A percentile compares a stretch with the other conserved stretches of the same genome.
These are phyloP conservation scores for Takashimella tepidaria DNA, from an alignment of 1,284 basidiomycete genomes.

Conservation along the genomic window DNA sequence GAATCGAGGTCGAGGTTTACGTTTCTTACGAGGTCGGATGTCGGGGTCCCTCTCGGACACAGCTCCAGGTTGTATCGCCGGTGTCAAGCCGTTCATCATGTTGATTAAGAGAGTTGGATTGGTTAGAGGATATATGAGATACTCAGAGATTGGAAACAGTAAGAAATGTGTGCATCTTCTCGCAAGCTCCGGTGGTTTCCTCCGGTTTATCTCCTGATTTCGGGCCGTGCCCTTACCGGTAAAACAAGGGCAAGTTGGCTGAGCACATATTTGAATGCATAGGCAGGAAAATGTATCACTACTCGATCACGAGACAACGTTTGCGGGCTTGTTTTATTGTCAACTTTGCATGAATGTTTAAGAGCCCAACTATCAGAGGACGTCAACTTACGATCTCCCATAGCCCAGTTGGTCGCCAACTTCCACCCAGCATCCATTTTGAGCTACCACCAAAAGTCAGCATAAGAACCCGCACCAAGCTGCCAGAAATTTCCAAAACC, in stretches of 20 bases:
- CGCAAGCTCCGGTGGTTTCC: no score
- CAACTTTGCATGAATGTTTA: background rate
- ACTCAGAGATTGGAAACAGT: background rate
- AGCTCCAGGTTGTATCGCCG: background rate
- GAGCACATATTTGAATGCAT: no score
- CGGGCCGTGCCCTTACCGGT: no score
- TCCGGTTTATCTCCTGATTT: no score
- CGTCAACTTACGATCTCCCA: background rate
- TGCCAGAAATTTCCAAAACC: constrained; percentile 8
- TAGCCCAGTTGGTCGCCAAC: constrained; percentile 2
- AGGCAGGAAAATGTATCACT: no score
- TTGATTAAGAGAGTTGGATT: background rate
- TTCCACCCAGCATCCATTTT: constrained; percentile 6
- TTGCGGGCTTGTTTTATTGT: background rate
- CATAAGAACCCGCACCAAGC: no score
- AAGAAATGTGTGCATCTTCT: no score
- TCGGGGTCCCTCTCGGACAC: background rate
- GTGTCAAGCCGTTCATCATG: background rate
- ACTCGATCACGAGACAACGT: constrained; percentile 2
- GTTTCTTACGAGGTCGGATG: background rate
- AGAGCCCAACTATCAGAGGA: background rate
- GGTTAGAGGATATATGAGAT: no score
- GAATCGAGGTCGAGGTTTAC: background rate
- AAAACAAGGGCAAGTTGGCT: no score
- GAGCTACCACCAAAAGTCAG: constrained; percentile 1